These are phyloP conservation scores for Chlamydomonas incerta DNA, from an alignment of 139 green algal species.

Conservation along the genomic window DNA sequence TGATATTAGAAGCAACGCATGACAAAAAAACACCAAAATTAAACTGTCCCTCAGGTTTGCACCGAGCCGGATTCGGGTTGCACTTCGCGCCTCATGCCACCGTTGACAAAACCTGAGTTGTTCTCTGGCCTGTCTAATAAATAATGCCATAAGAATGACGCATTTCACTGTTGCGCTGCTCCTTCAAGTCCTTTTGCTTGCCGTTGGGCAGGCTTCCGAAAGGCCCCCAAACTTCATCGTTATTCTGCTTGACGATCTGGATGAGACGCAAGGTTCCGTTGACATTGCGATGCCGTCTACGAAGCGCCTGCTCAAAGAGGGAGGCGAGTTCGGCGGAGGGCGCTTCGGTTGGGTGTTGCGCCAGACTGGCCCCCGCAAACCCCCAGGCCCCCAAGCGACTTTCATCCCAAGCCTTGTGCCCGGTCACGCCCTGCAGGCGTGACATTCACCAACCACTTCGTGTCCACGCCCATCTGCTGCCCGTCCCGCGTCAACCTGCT, in stretches of 20 bases:
- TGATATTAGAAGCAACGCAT: too few relatives aligned
- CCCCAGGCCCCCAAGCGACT: too few relatives aligned
- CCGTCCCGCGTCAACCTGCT: constrained; percentile 41
- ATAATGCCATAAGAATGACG: neutral
- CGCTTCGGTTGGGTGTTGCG: too few relatives aligned
- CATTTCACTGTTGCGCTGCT: neutral
- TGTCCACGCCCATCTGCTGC: constrained; percentile 45
- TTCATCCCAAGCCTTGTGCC: neutral
- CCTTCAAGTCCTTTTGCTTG: neutral
- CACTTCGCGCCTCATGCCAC: too few relatives aligned
- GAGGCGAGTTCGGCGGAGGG: neutral
- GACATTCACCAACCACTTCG: constrained; percentile 18
- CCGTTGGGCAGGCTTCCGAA: neutral
- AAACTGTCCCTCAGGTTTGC: too few relatives aligned
- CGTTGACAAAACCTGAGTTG: too few relatives aligned
- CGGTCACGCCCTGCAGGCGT: neutral
- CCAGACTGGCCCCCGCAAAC: too few relatives aligned
- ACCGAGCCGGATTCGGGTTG: too few relatives aligned
- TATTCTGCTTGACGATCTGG: constrained; percentile 34
- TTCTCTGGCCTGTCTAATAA: too few relatives aligned
- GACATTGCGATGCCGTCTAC: constrained; percentile 16
- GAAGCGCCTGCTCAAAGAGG: neutral
- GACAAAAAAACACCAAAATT: too few relatives aligned
- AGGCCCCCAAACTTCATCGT: constrained; percentile 30
- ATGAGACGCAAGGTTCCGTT: neutral